Base-by-base conservation (phyloP, 441 rosid species). In the Geranium incanum region DNA sequence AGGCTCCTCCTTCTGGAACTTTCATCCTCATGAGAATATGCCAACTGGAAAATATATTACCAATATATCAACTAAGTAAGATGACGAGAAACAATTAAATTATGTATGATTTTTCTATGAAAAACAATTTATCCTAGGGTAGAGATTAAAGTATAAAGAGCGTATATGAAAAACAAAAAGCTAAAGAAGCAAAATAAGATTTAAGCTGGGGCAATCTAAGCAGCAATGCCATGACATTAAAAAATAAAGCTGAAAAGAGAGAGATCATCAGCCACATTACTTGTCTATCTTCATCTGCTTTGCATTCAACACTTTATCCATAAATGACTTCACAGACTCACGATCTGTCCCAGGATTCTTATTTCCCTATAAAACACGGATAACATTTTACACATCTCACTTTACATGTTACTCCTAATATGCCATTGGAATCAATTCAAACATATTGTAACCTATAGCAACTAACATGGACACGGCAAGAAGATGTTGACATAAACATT, bases 241-340 rank as follows among this genome's bases (percentile, higher is more conserved):
- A 36, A 36, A 70, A 28, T 28, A 38, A 68, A 76, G 15, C 21
- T 28, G 67, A 39, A 72, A 28, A 67, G 38, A 71, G 43, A 71
- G 68, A 21, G 5, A 64, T 45, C 36, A 39, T 38, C 21, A 68
- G 74, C 71, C 74, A 60, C 33, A 60, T 72, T 74, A 91, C 98
- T 89, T 94, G 85, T 94, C 97, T 37, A 94, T 90, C 76, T 87
- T 91, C 95, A 94, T 91, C 83, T 86, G 90, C 81, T 81, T 87
- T n/a, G 98, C 95, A 43, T 82, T 68, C 75, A 69, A 74, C 57
- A 94, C 96, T 78, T 88, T 73, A 70, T 82, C 74, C 79, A 94
- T 74, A 79, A 94, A 89, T 38, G 78, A 84, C 76, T 77, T 69
- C 74, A 94, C 97, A 3, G 97, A 79, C 50, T 69, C 68, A 39